Evolutionary conservation across 352 stramenopile species (phyloP).

Genomic region (Phytophthora macrochlamydospora): DNA sequence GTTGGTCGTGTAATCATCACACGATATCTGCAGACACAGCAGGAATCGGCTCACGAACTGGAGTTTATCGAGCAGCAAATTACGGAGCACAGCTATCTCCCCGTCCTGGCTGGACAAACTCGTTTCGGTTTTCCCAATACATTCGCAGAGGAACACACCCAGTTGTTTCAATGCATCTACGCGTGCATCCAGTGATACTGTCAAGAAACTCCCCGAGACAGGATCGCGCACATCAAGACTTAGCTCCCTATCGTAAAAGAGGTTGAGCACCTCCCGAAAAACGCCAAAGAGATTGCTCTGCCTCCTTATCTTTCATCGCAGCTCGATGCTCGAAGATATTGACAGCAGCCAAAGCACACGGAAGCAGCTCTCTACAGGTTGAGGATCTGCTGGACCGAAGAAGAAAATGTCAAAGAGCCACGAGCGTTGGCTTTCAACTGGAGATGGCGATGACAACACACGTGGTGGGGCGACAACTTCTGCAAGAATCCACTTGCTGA

Average conservation of each 20-base stretch:
- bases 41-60: slow-evolving; percentile 63
- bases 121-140: slow-evolving; percentile 7
- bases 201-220: slow-evolving; percentile 36
- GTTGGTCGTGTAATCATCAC: slow-evolving; percentile 11
- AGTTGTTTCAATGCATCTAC: slow-evolving; percentile 28
- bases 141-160: slow-evolving; percentile 33
- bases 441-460: neutral
- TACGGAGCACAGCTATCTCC: slow-evolving; percentile 11
- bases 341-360: slow-evolving; percentile 29
- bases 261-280: slow-evolving; percentile 37
- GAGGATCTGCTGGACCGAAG: slow-evolving; percentile 35
- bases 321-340: slow-evolving; percentile 23
- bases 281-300: slow-evolving; percentile 20
- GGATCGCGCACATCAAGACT: slow-evolving; percentile 41
- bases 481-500: slow-evolving; percentile 43
- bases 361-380: slow-evolving; percentile 37
- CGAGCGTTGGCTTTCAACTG: slow-evolving; percentile 36
- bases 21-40: slow-evolving; percentile 41
- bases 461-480: slow-evolving; percentile 25
- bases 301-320: slow-evolving; percentile 4
- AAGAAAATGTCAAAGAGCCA: slow-evolving; percentile 73
- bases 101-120: neutral
- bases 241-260: slow-evolving; percentile 48
- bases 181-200: slow-evolving; percentile 24
- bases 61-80: slow-evolving; percentile 33